Conservation (phyloP, 2,329 filamentous ascomycete genomes). For the Phyllosticta citriasiana region DNA sequence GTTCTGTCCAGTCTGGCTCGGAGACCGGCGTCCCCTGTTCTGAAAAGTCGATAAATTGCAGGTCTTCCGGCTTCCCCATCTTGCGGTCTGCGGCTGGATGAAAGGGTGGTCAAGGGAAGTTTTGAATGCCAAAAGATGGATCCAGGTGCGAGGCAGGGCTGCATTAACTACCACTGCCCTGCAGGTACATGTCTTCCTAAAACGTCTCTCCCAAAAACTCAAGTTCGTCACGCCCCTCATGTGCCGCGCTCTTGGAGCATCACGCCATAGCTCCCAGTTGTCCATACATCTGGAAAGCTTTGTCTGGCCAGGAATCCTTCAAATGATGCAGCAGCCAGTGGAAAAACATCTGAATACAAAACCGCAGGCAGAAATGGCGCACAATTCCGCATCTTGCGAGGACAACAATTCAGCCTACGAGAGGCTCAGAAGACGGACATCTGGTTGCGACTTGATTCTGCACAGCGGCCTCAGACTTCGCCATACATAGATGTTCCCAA, state of each 20-base stretch:
- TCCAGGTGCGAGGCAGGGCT: background rate
- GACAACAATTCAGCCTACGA: background rate
- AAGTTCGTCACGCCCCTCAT: background rate
- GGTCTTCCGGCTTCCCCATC: background rate
- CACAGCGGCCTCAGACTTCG: background rate
- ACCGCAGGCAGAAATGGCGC: background rate
- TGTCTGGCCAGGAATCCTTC: background rate
- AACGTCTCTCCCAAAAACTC: background rate
- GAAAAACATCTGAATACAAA: background rate
- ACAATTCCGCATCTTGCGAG: background rate
- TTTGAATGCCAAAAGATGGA: background rate
- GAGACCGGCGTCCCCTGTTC: background rate
- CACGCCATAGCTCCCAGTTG: background rate
- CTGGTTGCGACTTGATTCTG: background rate
- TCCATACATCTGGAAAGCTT: background rate
- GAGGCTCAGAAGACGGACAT: background rate
- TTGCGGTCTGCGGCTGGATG: background rate
- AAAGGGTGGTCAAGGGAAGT: background rate
- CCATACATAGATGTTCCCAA: background rate
- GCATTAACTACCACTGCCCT: background rate
- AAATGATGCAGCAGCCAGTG: background rate
- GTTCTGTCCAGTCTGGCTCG: background rate
- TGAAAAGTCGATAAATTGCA: background rate
- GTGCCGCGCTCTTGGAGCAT: background rate
- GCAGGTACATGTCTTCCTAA: background rate